Evolutionary conservation across 768 basidiomycete species (phyloP).

Genomic region (Galerina marginata): DNA sequence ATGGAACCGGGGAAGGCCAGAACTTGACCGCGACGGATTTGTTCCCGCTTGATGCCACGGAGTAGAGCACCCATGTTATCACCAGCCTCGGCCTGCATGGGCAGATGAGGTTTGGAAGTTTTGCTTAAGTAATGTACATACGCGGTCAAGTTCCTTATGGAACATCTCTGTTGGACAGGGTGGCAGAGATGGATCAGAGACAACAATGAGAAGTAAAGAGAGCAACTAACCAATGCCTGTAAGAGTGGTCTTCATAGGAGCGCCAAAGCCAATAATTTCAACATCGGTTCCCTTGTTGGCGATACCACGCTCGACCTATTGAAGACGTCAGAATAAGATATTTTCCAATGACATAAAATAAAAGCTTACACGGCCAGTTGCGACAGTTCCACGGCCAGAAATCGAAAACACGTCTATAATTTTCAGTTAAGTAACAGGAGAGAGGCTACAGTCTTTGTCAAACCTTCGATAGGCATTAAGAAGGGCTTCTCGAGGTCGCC

Average conservation of each 20-base stretch:
- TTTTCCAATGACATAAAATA: background rate
- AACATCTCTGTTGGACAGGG: slow-evolving; percentile 80
- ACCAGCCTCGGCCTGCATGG: slow-evolving; percentile 85
- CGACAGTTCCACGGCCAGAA: slow-evolving; percentile 97
- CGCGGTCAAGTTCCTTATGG: slow-evolving; percentile 98
- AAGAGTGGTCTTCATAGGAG: slow-evolving; percentile 85
- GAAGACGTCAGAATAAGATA: background rate
- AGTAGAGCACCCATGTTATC: slow-evolving; percentile 99
- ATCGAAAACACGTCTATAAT: slow-evolving; percentile 89
- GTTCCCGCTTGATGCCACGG: slow-evolving; percentile 96
- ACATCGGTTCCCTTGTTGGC: slow-evolving; percentile 92
- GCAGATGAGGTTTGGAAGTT: slow-evolving; percentile 1
- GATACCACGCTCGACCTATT: slow-evolving; percentile 88
- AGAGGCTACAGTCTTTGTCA: background rate
- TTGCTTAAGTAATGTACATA: slow-evolving; percentile 36
- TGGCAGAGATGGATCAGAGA: background rate
- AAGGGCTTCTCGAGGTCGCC: slow-evolving; percentile 98
- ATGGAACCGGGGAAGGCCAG: slow-evolving; percentile 88
- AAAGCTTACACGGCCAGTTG: slow-evolving; percentile 81
- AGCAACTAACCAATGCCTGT: slow-evolving; percentile 83
- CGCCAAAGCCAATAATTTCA: slow-evolving; percentile 89
- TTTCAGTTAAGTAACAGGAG: background rate
- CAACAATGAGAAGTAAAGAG: background rate
- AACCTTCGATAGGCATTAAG: slow-evolving; percentile 92
- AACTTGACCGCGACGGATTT: slow-evolving; percentile 92